Evolutionary conservation across 768 basidiomycete genomes (phyloP).

Genomic region (Suillus weaverae): DNA sequence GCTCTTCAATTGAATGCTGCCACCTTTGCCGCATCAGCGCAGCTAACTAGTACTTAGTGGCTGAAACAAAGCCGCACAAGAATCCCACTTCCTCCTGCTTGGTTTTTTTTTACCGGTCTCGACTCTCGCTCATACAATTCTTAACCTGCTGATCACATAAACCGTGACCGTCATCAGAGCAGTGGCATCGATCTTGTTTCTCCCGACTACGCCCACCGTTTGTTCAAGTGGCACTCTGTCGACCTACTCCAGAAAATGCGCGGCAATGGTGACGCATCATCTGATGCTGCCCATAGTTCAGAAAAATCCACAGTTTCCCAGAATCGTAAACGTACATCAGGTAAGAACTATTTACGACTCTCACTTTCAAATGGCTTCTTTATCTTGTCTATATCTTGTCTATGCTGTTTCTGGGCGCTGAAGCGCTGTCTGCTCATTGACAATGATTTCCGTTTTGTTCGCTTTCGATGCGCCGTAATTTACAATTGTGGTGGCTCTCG

Average conservation of each 20-base stretch:
- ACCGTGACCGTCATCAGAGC: background rate
- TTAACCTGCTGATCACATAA: background rate
- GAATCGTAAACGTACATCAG: constrained; percentile 8
- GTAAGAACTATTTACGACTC: background rate
- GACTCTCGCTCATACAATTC: background rate
- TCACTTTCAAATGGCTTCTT: background rate
- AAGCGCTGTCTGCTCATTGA: background rate
- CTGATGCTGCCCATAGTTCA: background rate
- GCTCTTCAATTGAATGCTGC: background rate
- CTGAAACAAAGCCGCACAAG: background rate
- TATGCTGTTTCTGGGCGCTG: background rate
- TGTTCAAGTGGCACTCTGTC: constrained; percentile 2
- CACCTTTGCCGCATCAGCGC: background rate
- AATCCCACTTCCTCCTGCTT: background rate
- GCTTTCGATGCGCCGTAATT: background rate
- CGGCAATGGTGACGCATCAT: background rate
- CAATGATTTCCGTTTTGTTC: background rate
- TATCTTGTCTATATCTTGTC: background rate
- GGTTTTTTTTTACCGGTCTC: background rate
- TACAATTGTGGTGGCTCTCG: background rate
- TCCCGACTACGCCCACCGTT: background rate
- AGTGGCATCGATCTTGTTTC: background rate
- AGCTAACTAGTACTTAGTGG: background rate
- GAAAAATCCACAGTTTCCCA: background rate
- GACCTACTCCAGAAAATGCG: constrained; percentile 9